A percentile compares a stretch with the other conserved stretches of the same genome.
Evolutionary conservation across 2,329 filamentous ascomycete species (phyloP).

Genomic region (Phaeosphaeria sp.): DNA sequence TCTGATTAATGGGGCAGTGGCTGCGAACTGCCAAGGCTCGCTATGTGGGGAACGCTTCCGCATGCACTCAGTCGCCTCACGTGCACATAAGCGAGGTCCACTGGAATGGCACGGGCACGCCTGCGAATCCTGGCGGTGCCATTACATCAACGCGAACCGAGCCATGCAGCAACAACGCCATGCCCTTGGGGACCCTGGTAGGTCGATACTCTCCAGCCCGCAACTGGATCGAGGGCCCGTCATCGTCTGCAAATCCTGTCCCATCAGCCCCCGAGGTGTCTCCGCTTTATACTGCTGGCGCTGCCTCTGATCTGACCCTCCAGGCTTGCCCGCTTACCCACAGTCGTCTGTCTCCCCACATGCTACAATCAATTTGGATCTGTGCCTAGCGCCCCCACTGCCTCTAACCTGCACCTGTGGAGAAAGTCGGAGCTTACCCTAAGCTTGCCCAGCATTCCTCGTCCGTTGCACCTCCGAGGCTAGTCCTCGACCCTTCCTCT

Average conservation of each 20-base stretch:
- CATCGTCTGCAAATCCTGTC: constrained; percentile 14
- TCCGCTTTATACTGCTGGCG: constrained; percentile 5
- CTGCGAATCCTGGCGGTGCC: constrained; percentile 29
- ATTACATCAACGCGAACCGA: constrained; percentile 23
- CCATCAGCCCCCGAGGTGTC: constrained; percentile 8
- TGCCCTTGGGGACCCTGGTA: constrained; percentile 5
- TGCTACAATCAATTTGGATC: constrained; percentile 9
- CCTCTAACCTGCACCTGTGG: constrained; percentile 15
- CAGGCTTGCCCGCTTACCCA: constrained; percentile 12
- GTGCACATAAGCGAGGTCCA: constrained; percentile 10
- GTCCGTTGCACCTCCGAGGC: constrained; percentile 11
- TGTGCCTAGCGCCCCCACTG: constrained; percentile 26
- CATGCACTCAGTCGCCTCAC: constrained; percentile 9
- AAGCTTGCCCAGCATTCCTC: constrained; percentile 13
- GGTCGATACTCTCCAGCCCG: constrained; percentile 2
- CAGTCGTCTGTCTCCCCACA: constrained; percentile 19
- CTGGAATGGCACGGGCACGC: constrained; percentile 11
- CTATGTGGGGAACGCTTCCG: constrained; percentile 31
- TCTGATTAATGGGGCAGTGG: constrained; percentile 35
- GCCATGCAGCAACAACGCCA: constrained; percentile 10
- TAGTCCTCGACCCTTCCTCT: constrained; percentile 13
- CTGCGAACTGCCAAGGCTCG: constrained; percentile 14
- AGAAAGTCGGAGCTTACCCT: constrained; percentile 21
- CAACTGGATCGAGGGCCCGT: constrained; percentile 15
- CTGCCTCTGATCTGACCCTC: constrained; percentile 1